A percentile compares a stretch with the other conserved stretches of the same genome.
phyloP scores from a whole-genome alignment of 2,329 filamentous ascomycete species.

The Apiospora marii region DNA sequence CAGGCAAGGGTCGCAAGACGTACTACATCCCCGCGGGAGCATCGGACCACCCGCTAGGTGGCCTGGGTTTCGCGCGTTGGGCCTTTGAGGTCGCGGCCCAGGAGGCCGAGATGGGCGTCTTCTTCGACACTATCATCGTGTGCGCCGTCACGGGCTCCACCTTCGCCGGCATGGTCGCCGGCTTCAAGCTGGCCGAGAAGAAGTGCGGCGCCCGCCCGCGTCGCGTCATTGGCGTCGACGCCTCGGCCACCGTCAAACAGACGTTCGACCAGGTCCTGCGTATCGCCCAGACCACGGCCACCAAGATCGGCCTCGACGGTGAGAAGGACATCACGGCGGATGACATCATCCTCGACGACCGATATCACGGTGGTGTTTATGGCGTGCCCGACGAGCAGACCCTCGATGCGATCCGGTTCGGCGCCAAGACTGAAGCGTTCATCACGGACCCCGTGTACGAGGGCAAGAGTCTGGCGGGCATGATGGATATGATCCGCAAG shows the following conservation, averaged over 20 bases:
- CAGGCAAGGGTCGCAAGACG: constrained; percentile 62
- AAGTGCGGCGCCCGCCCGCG: constrained; percentile 53
- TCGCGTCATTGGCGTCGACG: constrained; percentile 73
- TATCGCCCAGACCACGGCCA: constrained; percentile 70
- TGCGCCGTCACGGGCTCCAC: constrained; percentile 77
- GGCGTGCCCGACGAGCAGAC: constrained; percentile 72
- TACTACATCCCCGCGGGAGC: constrained; percentile 79
- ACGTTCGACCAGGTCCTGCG: constrained; percentile 71
- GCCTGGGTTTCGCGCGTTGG: constrained; percentile 75
- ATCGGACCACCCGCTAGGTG: constrained; percentile 74
- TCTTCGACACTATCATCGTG: constrained; percentile 73
- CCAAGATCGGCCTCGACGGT: constrained; percentile 64
- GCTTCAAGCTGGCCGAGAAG: constrained; percentile 70
- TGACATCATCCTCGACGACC: constrained; percentile 67
- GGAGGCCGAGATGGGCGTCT: constrained; percentile 66
- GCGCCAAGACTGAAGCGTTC: constrained; percentile 73
- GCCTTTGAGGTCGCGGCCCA: constrained; percentile 73
- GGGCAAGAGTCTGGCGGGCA: constrained; percentile 76
- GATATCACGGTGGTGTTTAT: constrained; percentile 73
- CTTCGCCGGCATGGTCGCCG: constrained; percentile 75
- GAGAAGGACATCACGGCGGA: constrained; percentile 66
- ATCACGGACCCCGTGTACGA: constrained; percentile 81
- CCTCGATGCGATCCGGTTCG: constrained; percentile 73
- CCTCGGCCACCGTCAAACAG: constrained; percentile 64
- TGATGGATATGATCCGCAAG: constrained; percentile 72